Base-by-base conservation (phyloP, 2,329 filamentous ascomycete species). In the Fusarium anthophilum region DNA sequence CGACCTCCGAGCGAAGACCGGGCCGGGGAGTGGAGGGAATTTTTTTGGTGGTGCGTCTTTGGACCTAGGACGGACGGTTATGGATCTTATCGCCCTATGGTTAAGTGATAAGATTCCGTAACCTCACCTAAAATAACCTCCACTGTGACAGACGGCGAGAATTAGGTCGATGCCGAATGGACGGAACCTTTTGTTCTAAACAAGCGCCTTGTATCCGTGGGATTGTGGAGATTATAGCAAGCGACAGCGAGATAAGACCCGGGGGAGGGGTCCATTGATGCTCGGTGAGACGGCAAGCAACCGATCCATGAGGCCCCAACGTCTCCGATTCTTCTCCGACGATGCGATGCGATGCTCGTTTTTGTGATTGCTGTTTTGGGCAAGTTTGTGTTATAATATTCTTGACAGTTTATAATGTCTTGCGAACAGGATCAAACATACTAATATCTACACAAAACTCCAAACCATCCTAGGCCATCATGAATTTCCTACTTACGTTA, bases 1-100 rank as follows among this genome's bases (percentile, higher is more conserved):
- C 70, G 73, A 78, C 65, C 71, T 68, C 73, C 75, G 75, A 78
- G 69, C 66, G 69, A 79, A 78, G 75, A 77, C 77, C 75, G 76
- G 76, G 63, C 74, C 73, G 69, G 76, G 64, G 77, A 69, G 59
- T 70, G 66, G 59, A 78, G 77, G 77, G 77, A 77, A 78, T 78
- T 78, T 79, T 62, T 73, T 76, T 77, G 75, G 74, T 76, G 68
- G 76, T 76, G 69, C 35, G 59, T 53, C 41, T 59, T 35, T 45
- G 60, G 62, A 10, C 14, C 32, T 0, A 35, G 32, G 32, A 35
- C 32, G 15, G 22, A n/a, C 47, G 28, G 26, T n/a, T 26, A 50
- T 32, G 48, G n/a, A 73, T 77, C 74, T 78, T 78, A 78, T 77
- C 75, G 76, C 41, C 14, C 41, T 72, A 67, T 70, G 70, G 61